These are phyloP conservation scores for Cyberlindnera euphorbiiphila DNA, from an alignment of 805 yeast species.

Conservation along the genomic window DNA sequence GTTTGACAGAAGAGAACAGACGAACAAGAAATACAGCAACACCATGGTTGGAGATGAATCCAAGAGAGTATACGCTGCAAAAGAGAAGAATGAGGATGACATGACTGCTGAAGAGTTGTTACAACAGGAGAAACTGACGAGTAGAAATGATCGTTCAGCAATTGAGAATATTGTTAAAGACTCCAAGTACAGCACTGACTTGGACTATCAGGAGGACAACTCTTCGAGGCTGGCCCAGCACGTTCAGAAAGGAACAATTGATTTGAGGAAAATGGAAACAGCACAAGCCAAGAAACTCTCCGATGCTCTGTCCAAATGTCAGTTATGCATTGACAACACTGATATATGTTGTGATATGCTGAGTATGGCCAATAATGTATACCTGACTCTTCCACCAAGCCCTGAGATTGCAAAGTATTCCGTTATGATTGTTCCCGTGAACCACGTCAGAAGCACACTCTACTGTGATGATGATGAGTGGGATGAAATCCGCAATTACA, in stretches of 20 bases:
- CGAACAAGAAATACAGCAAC: neutral
- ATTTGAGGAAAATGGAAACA: slow-evolving; percentile 29
- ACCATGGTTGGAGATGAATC: neutral
- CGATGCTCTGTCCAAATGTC: slow-evolving; percentile 33
- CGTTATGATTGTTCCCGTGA: slow-evolving; percentile 39
- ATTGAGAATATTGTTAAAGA: slow-evolving; percentile 36
- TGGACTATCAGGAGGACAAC: slow-evolving; percentile 42
- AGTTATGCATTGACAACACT: slow-evolving; percentile 33
- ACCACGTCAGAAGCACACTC: slow-evolving; percentile 38
- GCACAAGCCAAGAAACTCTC: slow-evolving; percentile 27
- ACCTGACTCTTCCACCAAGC: slow-evolving; percentile 35
- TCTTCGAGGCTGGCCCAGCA: slow-evolving; percentile 35
- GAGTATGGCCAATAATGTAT: slow-evolving; percentile 35
- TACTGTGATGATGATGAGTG: slow-evolving; percentile 40
- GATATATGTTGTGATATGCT: slow-evolving; percentile 30
- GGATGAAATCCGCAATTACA: slow-evolving; percentile 40
- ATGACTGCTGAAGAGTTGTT: slow-evolving; percentile 36
- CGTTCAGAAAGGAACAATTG: slow-evolving; percentile 28
- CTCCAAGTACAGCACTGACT: slow-evolving; percentile 34
- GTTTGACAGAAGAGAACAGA: slow-evolving; percentile 10
- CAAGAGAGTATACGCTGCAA: slow-evolving; percentile 2
- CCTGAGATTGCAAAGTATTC: slow-evolving; percentile 36
- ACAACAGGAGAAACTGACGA: slow-evolving; percentile 30
- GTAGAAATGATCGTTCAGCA: slow-evolving; percentile 21
- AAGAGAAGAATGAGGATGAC: slow-evolving; percentile 26